These are phyloP conservation scores for Arthromyces matolae DNA, from an alignment of 768 basidiomycete species.

Conservation along the genomic window DNA sequence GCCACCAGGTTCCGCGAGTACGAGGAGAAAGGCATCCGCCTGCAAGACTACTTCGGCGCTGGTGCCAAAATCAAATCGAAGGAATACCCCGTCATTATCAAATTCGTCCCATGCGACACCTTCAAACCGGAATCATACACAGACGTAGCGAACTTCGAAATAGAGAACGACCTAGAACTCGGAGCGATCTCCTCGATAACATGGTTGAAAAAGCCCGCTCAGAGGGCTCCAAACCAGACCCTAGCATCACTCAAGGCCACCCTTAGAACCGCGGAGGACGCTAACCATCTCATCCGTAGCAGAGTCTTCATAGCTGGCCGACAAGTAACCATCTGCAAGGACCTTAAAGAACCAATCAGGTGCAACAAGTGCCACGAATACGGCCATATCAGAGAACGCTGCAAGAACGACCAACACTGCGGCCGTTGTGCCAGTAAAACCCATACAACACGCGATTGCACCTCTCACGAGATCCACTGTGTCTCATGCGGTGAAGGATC, in stretches of 20 bases:
- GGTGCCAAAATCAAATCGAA: too few species aligned
- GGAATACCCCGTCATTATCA: too few species aligned
- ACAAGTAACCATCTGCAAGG: neutral
- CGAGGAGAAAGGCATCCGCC: too few species aligned
- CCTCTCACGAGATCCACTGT: accelerated
- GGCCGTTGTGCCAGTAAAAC: neutral
- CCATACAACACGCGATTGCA: neutral
- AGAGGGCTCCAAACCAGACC: neutral
- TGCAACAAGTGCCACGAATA: too few species aligned
- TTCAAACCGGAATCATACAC: too few species aligned
- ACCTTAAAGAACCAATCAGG: neutral
- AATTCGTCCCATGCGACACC: too few species aligned
- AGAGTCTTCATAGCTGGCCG: neutral
- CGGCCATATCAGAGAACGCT: neutral
- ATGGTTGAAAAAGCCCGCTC: neutral
- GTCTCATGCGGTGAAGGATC: neutral
- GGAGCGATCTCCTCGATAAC: neutral
- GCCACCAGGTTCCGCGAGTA: too few species aligned
- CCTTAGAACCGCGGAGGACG: neutral
- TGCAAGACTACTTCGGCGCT: too few species aligned
- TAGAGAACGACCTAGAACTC: neutral
- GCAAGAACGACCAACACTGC: neutral
- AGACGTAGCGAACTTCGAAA: too few species aligned
- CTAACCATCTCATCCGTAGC: accelerated
- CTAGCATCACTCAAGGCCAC: neutral